These are phyloP conservation scores for Hansfordia pulvinata DNA, from an alignment of 2,329 filamentous ascomycete species.

Conservation along the genomic window DNA sequence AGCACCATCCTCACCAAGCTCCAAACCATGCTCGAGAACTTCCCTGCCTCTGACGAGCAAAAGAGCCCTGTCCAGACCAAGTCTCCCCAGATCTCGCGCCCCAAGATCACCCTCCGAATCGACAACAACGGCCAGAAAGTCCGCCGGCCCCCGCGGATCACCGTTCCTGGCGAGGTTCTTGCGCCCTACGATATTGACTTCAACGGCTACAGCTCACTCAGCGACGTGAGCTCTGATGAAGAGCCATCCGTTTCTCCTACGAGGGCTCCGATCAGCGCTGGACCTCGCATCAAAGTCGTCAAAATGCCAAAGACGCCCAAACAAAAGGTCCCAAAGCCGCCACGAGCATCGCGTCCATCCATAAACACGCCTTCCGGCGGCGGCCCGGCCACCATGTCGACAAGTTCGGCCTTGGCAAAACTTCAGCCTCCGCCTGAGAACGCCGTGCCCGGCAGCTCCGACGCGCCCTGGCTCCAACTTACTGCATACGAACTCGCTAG, in stretches of 20 bases:
- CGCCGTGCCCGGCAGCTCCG: slow-evolving; percentile 40
- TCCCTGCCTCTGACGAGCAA: slow-evolving; percentile 34
- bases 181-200: slow-evolving; percentile 53
- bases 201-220: slow-evolving; percentile 39
- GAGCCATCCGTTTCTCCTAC: slow-evolving; percentile 27
- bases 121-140: slow-evolving; percentile 31
- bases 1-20: slow-evolving; percentile 45
- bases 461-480: slow-evolving; percentile 53
- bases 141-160: slow-evolving; percentile 41
- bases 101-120: slow-evolving; percentile 30
- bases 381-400: slow-evolving; percentile 25
- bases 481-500: slow-evolving; percentile 52
- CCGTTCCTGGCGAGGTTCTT: slow-evolving; percentile 51
- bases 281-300: slow-evolving; percentile 35
- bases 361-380: slow-evolving; percentile 21
- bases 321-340: slow-evolving; percentile 19
- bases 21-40: slow-evolving; percentile 45
- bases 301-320: slow-evolving; percentile 33
- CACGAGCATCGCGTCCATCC: slow-evolving; percentile 14
- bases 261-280: slow-evolving; percentile 20
- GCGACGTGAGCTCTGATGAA: slow-evolving; percentile 37
- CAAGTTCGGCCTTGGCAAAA: slow-evolving; percentile 22
- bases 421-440: slow-evolving; percentile 46
- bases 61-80: slow-evolving; percentile 37
- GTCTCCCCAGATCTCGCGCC: slow-evolving; percentile 38